Evolutionary conservation across 768 basidiomycete species (phyloP).

Genomic region (Mycena albidolilacea): DNA sequence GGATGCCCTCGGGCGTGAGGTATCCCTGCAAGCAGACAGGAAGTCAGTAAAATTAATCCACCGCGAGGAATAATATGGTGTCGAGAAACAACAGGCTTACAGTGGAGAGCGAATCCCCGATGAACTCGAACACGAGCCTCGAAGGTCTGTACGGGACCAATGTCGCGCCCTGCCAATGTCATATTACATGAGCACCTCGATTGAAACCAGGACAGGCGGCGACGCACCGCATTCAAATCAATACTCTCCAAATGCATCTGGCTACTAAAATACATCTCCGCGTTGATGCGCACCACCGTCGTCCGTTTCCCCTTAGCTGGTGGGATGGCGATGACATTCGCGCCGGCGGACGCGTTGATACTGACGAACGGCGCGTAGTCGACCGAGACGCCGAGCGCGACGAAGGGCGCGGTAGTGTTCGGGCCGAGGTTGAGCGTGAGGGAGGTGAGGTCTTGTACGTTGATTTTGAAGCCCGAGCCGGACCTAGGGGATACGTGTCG

Average conservation of each 20-base stretch:
- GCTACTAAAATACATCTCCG: slow-evolving; percentile 73
- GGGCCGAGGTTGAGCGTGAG: slow-evolving; percentile 62
- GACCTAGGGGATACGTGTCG: slow-evolving; percentile 53
- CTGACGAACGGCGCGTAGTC: slow-evolving; percentile 60
- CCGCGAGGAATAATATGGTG: not conserved
- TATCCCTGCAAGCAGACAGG: slow-evolving; percentile 58
- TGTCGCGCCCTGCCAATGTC: slow-evolving; percentile 56
- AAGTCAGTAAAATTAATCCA: no score
- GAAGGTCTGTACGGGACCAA: slow-evolving; percentile 62
- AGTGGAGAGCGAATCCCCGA: slow-evolving; percentile 72
- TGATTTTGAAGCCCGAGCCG: slow-evolving; percentile 67
- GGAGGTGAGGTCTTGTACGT: slow-evolving; percentile 57
- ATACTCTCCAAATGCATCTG: slow-evolving; percentile 66
- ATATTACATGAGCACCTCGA: not conserved
- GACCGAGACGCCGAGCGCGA: slow-evolving; percentile 63
- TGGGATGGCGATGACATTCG: slow-evolving; percentile 55
- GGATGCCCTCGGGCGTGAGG: slow-evolving; percentile 65
- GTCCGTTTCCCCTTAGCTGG: slow-evolving; percentile 11
- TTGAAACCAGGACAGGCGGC: not conserved
- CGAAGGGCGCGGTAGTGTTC: slow-evolving; percentile 61
- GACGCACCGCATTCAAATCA: slow-evolving; percentile 57
- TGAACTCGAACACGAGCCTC: slow-evolving; percentile 65
- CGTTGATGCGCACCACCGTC: slow-evolving; percentile 61
- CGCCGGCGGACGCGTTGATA: slow-evolving; percentile 61
- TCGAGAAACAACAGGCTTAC: slow-evolving; percentile 46